Evolutionary conservation across 306 rosid genomes (phyloP), one percentile per base, ranked within the genome.

Genomic region (Cicer judaicum): DNA sequence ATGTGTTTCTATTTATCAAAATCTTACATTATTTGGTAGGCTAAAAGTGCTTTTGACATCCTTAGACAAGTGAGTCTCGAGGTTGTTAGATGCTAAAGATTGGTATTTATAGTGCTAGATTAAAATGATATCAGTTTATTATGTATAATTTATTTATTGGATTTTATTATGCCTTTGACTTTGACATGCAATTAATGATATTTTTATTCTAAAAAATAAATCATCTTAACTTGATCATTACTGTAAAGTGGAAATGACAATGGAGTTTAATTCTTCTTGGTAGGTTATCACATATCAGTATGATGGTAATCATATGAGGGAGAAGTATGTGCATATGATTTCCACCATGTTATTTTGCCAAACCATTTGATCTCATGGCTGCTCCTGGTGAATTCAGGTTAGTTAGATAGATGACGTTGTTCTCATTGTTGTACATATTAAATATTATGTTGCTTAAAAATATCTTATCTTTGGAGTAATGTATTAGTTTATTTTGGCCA

Each of bases 241-340:
- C 8, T 1, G 1, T n/a, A 6, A 49, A n/a, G 18, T 49, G 18
- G 16, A 52, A 15, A 1, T 14, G 57, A 52, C 1, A 15, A 16
- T 14, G 24, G 24, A 18, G 36, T 16, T 9, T 18, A 7, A 0
- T 54, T 54, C 34, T 54, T 54, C 21, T 50, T 54, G 8, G 44
- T 61, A 63, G 49, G 69, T 63, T 14, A 63, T 63, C 14, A 40
- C 14, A 8, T 8, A 63, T 50, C 29, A 40, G 7, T 14, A 40
- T 14, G 69, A 63, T 9, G 69, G 69, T 63, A 13, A 14, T 41
- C 29, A 14, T 63, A 63, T 1, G 34, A 15, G 49, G 69, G 69
- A 63, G 8, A 63, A 63, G 48, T 63, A n/a, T 1, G 64, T 36
- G 67, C 67, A 5, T 61, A 7, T 36, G 67, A 61, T 36, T 61